Conservation (phyloP, 768 basidiomycete species). For the Suillus discolor region DNA sequence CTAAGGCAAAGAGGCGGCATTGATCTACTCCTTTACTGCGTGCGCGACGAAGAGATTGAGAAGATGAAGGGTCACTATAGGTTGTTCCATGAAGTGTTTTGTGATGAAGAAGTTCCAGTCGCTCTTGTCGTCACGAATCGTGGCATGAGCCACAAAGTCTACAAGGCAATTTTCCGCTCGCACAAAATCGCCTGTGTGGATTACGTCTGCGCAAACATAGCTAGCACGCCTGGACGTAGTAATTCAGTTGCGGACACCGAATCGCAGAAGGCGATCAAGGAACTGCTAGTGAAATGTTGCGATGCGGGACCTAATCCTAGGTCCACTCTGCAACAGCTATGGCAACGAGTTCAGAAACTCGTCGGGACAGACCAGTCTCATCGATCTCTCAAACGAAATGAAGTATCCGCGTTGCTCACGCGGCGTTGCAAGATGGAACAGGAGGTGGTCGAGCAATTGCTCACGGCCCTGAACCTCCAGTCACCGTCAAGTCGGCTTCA, state of each 20-base stretch:
- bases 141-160: constrained; percentile 11
- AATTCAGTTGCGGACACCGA: background rate
- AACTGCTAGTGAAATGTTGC: background rate
- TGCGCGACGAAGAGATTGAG: constrained; percentile 39
- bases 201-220: background rate
- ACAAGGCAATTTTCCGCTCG: background rate
- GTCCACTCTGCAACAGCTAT: background rate
- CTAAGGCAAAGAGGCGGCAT: constrained; percentile 34
- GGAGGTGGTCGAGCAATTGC: background rate
- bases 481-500: background rate
- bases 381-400: background rate
- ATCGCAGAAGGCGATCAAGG: background rate
- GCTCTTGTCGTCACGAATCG: constrained; percentile 43
- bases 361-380: background rate
- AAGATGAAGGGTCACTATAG: constrained; percentile 35
- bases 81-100: constrained; percentile 41
- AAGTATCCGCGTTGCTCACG: background rate
- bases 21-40: constrained; percentile 41
- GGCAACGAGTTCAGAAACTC: background rate
- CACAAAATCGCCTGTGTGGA: background rate
- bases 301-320: background rate
- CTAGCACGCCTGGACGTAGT: background rate
- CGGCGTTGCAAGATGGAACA: background rate
- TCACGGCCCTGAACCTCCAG: background rate
- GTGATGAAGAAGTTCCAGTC: constrained; percentile 36